Conservation (phyloP, 768 basidiomycete genomes). For the Podaxis rugospora region DNA sequence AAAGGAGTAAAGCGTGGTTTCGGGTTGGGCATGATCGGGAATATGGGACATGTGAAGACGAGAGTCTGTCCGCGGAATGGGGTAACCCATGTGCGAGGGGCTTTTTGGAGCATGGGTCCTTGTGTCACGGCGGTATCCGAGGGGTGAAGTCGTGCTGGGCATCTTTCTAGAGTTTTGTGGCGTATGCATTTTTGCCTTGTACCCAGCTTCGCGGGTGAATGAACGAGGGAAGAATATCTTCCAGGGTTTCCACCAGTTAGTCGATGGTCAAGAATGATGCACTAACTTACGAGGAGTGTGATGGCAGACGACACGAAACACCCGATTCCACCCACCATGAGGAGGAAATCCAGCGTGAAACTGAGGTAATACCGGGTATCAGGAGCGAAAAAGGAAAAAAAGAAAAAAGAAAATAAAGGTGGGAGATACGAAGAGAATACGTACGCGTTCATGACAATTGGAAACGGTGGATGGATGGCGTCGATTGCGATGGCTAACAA, state of each 20-base stretch:
- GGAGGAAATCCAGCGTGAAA: conserved; percentile 65
- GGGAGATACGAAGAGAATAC: conserved; percentile 23
- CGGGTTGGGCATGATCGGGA: conserved; percentile 13
- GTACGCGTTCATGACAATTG: conserved; percentile 52
- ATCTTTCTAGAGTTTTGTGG: conserved; percentile 23
- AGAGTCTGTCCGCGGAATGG: conserved; percentile 13
- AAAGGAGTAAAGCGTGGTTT: neutral
- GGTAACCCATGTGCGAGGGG: conserved; percentile 7
- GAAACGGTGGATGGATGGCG: conserved; percentile 46
- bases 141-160: conserved; percentile 21
- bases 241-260: neutral
- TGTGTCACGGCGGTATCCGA: conserved; percentile 20
- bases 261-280: neutral
- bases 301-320: conserved; percentile 78
- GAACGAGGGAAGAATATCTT: conserved; percentile 82
- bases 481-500: conserved; percentile 65
- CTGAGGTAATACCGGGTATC: conserved; percentile 24
- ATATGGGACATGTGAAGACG: conserved; percentile 22
- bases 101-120: conserved; percentile 12
- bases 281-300: conserved; percentile 61
- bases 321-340: conserved; percentile 70
- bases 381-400: neutral
- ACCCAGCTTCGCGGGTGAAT: conserved; percentile 58
- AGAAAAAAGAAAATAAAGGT: neutral
- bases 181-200: conserved; percentile 39